These are phyloP conservation scores for Penicillium occitanis DNA, from an alignment of 2,329 filamentous ascomycete genomes.

Conservation along the genomic window DNA sequence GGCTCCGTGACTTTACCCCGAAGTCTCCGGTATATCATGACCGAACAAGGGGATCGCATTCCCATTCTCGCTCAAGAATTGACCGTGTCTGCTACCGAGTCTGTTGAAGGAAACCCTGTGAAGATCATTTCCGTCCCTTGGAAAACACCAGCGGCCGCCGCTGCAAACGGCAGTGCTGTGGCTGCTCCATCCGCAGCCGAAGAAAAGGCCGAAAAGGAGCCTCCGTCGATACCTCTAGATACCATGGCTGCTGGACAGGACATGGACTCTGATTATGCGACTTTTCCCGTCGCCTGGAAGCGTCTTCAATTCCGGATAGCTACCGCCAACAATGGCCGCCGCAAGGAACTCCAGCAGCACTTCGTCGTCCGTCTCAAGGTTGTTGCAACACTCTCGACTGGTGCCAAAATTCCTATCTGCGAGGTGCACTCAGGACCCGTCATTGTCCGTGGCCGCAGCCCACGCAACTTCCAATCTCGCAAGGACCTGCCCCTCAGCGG, in stretches of 20 bases:
- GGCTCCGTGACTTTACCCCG: constrained; percentile 80
- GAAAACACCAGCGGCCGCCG: constrained; percentile 83
- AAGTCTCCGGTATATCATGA: constrained; percentile 74
- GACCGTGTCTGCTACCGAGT: constrained; percentile 88
- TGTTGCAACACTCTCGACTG: constrained; percentile 77
- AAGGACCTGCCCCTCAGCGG: constrained; percentile 89
- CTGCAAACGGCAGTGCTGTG: constrained; percentile 65
- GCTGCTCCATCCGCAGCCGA: constrained; percentile 47
- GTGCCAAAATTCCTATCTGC: constrained; percentile 75
- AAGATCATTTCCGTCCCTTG: constrained; percentile 96
- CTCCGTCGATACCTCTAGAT: constrained; percentile 74
- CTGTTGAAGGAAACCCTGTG: constrained; percentile 86
- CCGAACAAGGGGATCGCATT: constrained; percentile 62
- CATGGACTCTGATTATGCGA: constrained; percentile 77
- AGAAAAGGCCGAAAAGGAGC: constrained; percentile 78
- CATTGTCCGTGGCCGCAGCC: constrained; percentile 89
- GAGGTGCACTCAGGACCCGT: constrained; percentile 87
- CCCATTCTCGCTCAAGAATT: constrained; percentile 63
- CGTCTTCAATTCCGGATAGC: constrained; percentile 90
- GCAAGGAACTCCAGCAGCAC: constrained; percentile 94
- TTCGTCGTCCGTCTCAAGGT: constrained; percentile 89
- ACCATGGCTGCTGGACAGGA: constrained; percentile 64
- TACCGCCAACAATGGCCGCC: constrained; percentile 90
- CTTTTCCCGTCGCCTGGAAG: constrained; percentile 92
- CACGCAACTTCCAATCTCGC: constrained; percentile 88